Evolutionary conservation across 2,329 filamentous ascomycete genomes (phyloP).

Genomic region (Arthrinium puccinioides): DNA sequence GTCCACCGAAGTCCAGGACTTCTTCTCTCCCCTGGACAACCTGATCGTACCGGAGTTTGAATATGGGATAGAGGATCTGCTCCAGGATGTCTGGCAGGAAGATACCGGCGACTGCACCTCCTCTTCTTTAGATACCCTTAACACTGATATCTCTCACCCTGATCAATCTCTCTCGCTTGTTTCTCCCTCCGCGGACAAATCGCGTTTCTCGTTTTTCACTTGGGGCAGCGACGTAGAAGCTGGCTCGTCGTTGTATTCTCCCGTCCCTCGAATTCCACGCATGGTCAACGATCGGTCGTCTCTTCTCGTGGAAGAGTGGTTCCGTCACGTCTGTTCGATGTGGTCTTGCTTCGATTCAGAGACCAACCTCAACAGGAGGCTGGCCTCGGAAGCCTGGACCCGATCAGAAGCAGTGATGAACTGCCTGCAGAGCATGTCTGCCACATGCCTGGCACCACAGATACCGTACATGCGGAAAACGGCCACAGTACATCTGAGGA

Average conservation of each 20-base stretch:
- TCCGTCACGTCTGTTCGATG: slow-evolving; percentile 29
- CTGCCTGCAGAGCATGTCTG: slow-evolving; percentile 33
- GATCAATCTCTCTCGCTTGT: slow-evolving; percentile 1
- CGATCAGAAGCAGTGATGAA: slow-evolving; percentile 28
- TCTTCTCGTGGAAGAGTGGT: slow-evolving; percentile 30
- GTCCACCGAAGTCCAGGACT: background rate
- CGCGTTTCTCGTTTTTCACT: background rate
- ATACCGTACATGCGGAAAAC: slow-evolving; percentile 28
- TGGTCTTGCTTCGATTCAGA: slow-evolving; percentile 34
- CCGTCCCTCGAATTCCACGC: slow-evolving; percentile 8
- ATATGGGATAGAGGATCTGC: slow-evolving; percentile 7
- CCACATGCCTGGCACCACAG: slow-evolving; percentile 25
- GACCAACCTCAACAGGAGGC: slow-evolving; percentile 28
- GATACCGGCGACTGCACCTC: background rate
- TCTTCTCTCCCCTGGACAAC: slow-evolving; percentile 5
- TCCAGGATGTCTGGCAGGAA: slow-evolving; percentile 8
- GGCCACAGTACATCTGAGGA: slow-evolving; percentile 24
- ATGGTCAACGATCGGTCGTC: slow-evolving; percentile 20
- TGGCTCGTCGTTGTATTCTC: slow-evolving; percentile 2
- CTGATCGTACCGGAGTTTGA: slow-evolving; percentile 7
- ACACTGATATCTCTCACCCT: background rate
- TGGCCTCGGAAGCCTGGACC: slow-evolving; percentile 28
- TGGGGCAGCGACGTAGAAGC: background rate
- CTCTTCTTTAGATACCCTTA: background rate
- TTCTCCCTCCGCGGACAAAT: background rate